Evolutionary conservation across 805 yeast genomes (phyloP), one percentile per base, ranked within the genome.

Genomic region (Lipomyces yamadae): DNA sequence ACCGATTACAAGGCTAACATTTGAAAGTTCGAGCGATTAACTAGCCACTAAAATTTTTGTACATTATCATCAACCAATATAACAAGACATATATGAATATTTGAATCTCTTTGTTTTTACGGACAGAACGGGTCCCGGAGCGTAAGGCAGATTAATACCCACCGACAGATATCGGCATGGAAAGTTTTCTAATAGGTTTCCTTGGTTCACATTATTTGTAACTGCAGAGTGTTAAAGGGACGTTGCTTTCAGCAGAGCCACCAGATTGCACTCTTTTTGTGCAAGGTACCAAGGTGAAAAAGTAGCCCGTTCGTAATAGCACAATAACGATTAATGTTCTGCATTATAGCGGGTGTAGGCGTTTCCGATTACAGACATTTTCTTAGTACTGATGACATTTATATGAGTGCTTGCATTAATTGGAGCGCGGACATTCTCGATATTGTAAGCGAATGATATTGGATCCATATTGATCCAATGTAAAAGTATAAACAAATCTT

Each of bases 11-110:
- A 24, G 24, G 33, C 58, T 56, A 34, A 48, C 48, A 3, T 33
- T 6, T 32, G 7, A 8, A 53, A 68, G 71, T 79, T 80, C 74
- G 72, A 75, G 73, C 85, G 85, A 78, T 83, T 92, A 78, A 95
- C 96, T 79, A 88, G 94, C 81, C 92, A 90, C 59, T 62, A 68
- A 85, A 89, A 37, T 34, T 34, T 10, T 66, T 63, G 69, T 63
- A 66, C 64, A 63, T 67, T 66, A 66, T 42, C 60, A 57, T 30
- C 63, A 65, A 54, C 53, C 54, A 62, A 61, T 42, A 62, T 57
- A 42, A 57, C 5, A 54, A 60, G 54, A 53, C 29, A 61, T 59
- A 42, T 42, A 42, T n/a, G 24, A 15, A 3, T 42, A 4, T 42
- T 42, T 24, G 24, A 24, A 24, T 24, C 24, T 1, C 24, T 24